A percentile compares a stretch with the other conserved stretches of the same genome.
These are phyloP conservation scores for Haplosporangium gracile DNA, from an alignment of 192 early-diverging fungal species.

Conservation along the genomic window DNA sequence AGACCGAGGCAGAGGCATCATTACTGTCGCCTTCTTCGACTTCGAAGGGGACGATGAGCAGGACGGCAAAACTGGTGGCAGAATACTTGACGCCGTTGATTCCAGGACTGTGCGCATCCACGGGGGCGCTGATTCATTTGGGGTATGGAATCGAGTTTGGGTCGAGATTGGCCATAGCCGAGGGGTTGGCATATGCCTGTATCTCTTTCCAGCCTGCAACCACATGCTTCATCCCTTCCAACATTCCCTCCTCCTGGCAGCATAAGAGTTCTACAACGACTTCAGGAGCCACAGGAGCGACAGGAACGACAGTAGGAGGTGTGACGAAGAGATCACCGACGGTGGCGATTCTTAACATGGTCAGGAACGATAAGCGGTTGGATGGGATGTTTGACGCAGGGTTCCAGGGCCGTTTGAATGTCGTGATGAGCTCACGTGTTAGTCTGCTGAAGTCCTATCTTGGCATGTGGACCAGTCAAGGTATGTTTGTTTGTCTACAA, in stretches of 20 bases:
- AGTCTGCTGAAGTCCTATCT: conserved; percentile 51
- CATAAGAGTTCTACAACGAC: neutral
- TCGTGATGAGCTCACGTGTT: conserved; percentile 51
- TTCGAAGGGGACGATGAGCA: neutral
- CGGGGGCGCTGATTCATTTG: conserved; percentile 41
- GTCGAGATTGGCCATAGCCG: conserved; percentile 31
- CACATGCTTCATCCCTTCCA: conserved; percentile 30
- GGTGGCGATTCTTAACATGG: conserved; percentile 49
- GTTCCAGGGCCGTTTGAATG: conserved; percentile 43
- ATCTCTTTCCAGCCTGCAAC: conserved; percentile 45
- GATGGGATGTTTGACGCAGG: conserved; percentile 55
- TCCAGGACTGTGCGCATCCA: conserved; percentile 45
- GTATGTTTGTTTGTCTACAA: neutral
- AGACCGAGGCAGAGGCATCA: neutral
- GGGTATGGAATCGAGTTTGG: conserved; percentile 51
- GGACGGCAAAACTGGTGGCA: conserved; percentile 31
- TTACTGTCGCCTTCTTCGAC: conserved; percentile 12
- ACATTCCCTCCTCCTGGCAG: conserved; percentile 10
- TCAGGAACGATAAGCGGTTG: conserved; percentile 46
- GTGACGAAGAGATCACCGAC: conserved; percentile 15
- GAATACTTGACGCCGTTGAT: conserved; percentile 44
- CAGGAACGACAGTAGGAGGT: neutral
- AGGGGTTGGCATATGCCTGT: conserved; percentile 46
- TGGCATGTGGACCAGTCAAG: conserved; percentile 50
- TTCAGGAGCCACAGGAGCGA: no score